Percentiles rank a stretch among this genome's conserved stretches.
These are phyloP conservation scores for Stygiomarasmius scandens DNA, from an alignment of 1,284 basidiomycete genomes.

Conservation along the genomic window DNA sequence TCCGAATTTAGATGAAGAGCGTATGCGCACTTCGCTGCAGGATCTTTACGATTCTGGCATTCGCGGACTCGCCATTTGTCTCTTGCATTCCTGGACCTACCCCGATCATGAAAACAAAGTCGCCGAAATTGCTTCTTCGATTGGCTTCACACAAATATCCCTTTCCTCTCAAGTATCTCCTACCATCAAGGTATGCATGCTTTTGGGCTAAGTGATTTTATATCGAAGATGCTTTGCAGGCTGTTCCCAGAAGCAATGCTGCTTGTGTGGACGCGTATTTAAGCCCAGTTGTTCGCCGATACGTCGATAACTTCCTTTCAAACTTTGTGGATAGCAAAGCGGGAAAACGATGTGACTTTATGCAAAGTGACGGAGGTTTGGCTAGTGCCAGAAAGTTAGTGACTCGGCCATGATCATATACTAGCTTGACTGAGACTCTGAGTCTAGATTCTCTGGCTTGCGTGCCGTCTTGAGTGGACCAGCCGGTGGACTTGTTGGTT, in stretches of 20 bases:
- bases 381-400: slow-evolving; percentile 31
- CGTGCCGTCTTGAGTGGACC: slow-evolving; percentile 80
- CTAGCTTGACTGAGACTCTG: slow-evolving; percentile 34
- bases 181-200: slow-evolving; percentile 3
- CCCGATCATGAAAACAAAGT: slow-evolving; percentile 61
- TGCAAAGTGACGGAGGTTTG: slow-evolving; percentile 78
- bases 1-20: slow-evolving; percentile 32
- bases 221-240: slow-evolving; percentile 65
- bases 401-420: not conserved
- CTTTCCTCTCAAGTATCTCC: slow-evolving; percentile 59
- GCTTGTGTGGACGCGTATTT: slow-evolving; percentile 79
- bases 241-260: slow-evolving; percentile 59
- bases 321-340: slow-evolving; percentile 56
- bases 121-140: slow-evolving; percentile 52
- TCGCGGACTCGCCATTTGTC: slow-evolving; percentile 61
- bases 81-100: slow-evolving; percentile 69
- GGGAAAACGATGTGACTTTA: slow-evolving; percentile 65
- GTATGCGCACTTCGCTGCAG: slow-evolving; percentile 44
- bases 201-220: too few relatives aligned
- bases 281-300: slow-evolving; percentile 66
- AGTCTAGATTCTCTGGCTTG: slow-evolving; percentile 74
- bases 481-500: slow-evolving; percentile 79
- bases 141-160: slow-evolving; percentile 70
- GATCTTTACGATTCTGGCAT: slow-evolving; percentile 56
- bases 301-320: slow-evolving; percentile 68